Evolutionary conservation across 2,329 filamentous ascomycete genomes (phyloP), one percentile per base, ranked within the genome.

Genomic region (Lasiodiplodia citricola): DNA sequence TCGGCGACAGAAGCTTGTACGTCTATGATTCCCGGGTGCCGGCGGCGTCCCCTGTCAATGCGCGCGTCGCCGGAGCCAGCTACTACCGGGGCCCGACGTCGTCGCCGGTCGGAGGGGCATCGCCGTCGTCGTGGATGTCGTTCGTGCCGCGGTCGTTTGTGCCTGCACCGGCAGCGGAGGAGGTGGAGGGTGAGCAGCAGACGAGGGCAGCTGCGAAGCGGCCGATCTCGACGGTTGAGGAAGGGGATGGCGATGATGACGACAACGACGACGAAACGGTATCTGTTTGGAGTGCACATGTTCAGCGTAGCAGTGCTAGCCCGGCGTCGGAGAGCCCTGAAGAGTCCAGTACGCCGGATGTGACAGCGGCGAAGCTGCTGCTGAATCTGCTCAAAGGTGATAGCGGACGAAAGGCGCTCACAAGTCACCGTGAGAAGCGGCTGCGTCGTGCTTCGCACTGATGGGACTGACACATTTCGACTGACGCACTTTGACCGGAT

Each of bases 301-400:
- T 5, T 16, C 21, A 31, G 38, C 21, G 25, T 14, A 25, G 35
- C 28, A 23, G 5, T 18, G 7, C 4, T 10, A 38, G 31, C 18
- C 44, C 47, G 7, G 31, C 16, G 2, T 21, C 18, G 16, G 63
- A 56, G 50, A 35, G 37, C 7, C n/a, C 21, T 3, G 25, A 66
- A 51, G 31, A 8, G 23, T 56, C n/a, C 14, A 41, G 51, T 37
- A 35, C 51, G 35, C 44, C 8, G 18, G 78, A 81, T 14, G 68
- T 79, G 7, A 75, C 77, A 25, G 80, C 80, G 18, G 81, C 81
- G 3, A 71, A 77, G 70, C 70, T 75, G 62, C 71, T 83, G 68
- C 69, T 80, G 63, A 73, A 74, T 54, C 72, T 82, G 13, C 72
- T 73, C 38, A 70, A 71, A 51, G 72, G 58, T 18, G 76, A 76